These are phyloP conservation scores for Erodium maritimum DNA, from an alignment of 345 rosid genomes.

Conservation along the genomic window DNA sequence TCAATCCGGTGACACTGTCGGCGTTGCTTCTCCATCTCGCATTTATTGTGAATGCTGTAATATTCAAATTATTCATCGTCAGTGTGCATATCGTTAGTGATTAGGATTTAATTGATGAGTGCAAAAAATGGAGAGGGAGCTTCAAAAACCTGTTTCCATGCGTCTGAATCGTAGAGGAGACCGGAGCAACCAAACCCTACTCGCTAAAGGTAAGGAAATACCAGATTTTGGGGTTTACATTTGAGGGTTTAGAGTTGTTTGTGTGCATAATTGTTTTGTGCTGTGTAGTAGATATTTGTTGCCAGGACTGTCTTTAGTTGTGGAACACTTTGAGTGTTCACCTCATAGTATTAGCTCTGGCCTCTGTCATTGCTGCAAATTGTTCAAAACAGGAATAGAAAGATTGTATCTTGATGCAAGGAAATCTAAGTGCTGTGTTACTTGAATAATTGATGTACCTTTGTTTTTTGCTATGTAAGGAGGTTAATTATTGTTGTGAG, in stretches of 20 bases:
- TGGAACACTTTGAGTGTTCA: background rate
- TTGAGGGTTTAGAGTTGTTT: background rate
- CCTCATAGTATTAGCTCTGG: too few relatives aligned
- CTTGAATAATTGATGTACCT: background rate
- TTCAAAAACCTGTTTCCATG: conserved; percentile 41
- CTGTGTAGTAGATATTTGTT: background rate
- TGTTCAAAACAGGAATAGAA: too few relatives aligned
- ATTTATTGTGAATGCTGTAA: too few relatives aligned
- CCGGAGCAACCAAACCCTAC: conserved; percentile 24
- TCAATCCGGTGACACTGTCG: too few relatives aligned
- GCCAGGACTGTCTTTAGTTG: background rate
- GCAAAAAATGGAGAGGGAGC: conserved; percentile 36
- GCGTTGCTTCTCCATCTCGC: too few relatives aligned
- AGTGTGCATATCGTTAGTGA: too few relatives aligned
- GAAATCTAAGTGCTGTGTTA: background rate
- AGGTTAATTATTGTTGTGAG: background rate
- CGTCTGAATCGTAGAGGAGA: conserved; percentile 57
- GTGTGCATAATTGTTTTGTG: background rate
- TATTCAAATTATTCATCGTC: too few relatives aligned
- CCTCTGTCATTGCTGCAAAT: too few relatives aligned
- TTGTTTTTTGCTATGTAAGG: background rate
- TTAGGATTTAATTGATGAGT: background rate
- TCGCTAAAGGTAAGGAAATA: conserved; percentile 26
- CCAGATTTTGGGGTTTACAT: background rate
- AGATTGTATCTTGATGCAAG: background rate